Evolutionary conservation across 495 filamentous ascomycete genomes (phyloP).

Genomic region (Hyaloscypha bicolor): DNA sequence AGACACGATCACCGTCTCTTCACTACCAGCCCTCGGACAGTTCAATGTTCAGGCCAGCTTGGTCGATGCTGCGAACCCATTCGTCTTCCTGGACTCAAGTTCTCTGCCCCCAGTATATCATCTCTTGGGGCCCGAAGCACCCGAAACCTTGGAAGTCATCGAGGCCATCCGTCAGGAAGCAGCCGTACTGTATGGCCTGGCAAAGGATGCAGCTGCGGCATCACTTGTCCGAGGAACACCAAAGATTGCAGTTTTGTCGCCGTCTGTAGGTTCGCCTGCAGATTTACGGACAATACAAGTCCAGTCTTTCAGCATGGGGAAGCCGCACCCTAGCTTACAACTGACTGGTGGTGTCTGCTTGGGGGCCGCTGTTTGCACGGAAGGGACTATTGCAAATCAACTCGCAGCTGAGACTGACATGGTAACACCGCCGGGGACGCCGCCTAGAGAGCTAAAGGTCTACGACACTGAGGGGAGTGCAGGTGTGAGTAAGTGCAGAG

Average conservation of each 20-base stretch:
- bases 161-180: conserved; percentile 62
- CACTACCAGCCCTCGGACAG: not conserved
- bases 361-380: conserved; percentile 53
- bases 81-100: conserved; percentile 61
- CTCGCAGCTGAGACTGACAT: conserved; percentile 15
- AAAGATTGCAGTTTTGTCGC: conserved; percentile 62
- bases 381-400: conserved; percentile 46
- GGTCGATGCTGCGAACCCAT: conserved; percentile 67
- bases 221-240: conserved; percentile 53
- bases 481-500: too few relatives aligned
- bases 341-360: conserved; percentile 60
- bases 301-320: conserved; percentile 45
- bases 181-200: conserved; percentile 62
- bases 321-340: conserved; percentile 64
- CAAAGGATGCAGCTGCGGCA: conserved; percentile 40
- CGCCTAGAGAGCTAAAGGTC: not conserved
- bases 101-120: conserved; percentile 33
- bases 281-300: conserved; percentile 20
- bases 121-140: not conserved
- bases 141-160: conserved; percentile 47
- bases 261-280: conserved; percentile 30
- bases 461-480: not conserved
- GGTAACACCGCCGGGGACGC: conserved; percentile 1
- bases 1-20: conserved; percentile 44
- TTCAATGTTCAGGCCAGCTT: conserved; percentile 50